Evolutionary conservation across 371 early-diverging fungal species (phyloP).

Genomic region (Capillidium rhysosporum): DNA sequence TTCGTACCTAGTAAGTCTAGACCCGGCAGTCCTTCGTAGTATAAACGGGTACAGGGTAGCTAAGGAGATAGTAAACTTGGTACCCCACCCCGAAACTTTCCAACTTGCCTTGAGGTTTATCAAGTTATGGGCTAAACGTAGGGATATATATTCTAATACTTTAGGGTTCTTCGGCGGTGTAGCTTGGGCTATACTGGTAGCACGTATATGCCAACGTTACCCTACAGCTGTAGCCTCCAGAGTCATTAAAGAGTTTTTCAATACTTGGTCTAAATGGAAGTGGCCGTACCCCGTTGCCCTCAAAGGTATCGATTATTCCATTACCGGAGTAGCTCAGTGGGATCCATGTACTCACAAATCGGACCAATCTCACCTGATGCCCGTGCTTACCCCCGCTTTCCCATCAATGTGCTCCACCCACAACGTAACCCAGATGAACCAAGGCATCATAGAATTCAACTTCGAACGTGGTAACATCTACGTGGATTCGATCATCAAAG

Average conservation of each 20-base stretch:
- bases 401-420: conserved; percentile 99
- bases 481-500: conserved; percentile 45
- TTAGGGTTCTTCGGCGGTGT: conserved; percentile 99
- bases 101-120: conserved; percentile 86
- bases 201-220: conserved; percentile 93
- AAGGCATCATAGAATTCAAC: conserved; percentile 64
- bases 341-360: conserved; percentile 79
- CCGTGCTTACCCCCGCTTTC: conserved; percentile 99
- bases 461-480: conserved; percentile 51
- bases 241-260: conserved; percentile 83
- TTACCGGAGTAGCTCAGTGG: conserved; percentile 89
- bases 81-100: conserved; percentile 82
- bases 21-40: conserved; percentile 84
- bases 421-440: conserved; percentile 89
- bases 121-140: conserved; percentile 96
- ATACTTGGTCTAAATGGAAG: conserved; percentile 73
- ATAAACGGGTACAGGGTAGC: conserved; percentile 97
- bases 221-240: conserved; percentile 82
- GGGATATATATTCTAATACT: conserved; percentile 89
- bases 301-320: conserved; percentile 77
- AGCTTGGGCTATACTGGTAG: conserved; percentile 98
- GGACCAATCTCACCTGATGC: conserved; percentile 93
- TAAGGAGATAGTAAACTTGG: conserved; percentile 89
- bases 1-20: conserved; percentile 69
- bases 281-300: conserved; percentile 98